Conservation (phyloP, 1,284 basidiomycete genomes). For the Trichosporon sp. region DNA sequence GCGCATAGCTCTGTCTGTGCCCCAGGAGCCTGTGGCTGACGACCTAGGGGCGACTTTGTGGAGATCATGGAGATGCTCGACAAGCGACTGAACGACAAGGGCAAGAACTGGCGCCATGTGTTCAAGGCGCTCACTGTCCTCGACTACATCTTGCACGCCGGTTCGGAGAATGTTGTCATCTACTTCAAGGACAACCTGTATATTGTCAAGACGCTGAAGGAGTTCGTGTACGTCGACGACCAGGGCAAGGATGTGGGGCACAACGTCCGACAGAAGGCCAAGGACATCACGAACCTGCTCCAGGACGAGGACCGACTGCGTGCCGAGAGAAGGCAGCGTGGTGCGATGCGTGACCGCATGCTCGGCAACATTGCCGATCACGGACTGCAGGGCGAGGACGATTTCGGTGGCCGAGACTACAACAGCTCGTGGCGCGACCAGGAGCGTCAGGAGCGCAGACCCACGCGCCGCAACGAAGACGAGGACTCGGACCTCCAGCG, state of each 20-base stretch:
- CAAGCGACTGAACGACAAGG: constrained; percentile 98
- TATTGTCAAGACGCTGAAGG: constrained; percentile 97
- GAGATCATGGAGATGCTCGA: constrained; percentile 99
- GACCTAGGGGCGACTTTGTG: constrained; percentile 82
- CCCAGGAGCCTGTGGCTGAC: constrained; percentile 10
- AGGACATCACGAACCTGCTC: constrained; percentile 96
- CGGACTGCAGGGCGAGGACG: constrained; percentile 49
- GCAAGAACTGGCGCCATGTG: constrained; percentile 99
- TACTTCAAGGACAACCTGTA: constrained; percentile 98
- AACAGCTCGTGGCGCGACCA: constrained; percentile 4
- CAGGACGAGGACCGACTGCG: constrained; percentile 80
- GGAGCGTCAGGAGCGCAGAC: constrained; percentile 12
- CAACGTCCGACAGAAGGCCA: constrained; percentile 98
- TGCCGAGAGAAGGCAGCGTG: constrained; percentile 73
- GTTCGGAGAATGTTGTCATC: constrained; percentile 96
- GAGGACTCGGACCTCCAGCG: constrained; percentile 76
- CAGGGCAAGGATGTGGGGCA: constrained; percentile 95
- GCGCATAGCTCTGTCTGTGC: background rate
- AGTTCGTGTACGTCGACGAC: constrained; percentile 97
- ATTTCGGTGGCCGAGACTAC: constrained; percentile 41
- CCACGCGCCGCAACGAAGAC: constrained; percentile 26
- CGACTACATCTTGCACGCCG: constrained; percentile 94
- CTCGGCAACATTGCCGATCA: constrained; percentile 56
- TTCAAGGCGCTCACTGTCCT: constrained; percentile 97
- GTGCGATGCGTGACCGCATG: constrained; percentile 94